Percentiles rank a stretch among this genome's conserved stretches.
Evolutionary conservation across 2,329 filamentous ascomycete species (phyloP).

Genomic region (Colletotrichum cordylinicola): DNA sequence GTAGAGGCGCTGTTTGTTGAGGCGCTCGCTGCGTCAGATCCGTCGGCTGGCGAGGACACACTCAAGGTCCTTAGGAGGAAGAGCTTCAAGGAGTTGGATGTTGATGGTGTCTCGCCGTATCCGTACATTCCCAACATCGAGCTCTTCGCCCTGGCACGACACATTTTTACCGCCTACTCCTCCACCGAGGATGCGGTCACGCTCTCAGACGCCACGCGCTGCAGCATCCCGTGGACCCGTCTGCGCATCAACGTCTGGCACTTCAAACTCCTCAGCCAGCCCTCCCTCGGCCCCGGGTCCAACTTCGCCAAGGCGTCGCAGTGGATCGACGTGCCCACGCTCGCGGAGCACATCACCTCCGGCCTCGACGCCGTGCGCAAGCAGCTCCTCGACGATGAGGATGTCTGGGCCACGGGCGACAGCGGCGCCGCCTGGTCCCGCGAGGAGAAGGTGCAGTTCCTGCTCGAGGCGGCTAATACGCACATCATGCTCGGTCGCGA

Average conservation of each 20-base stretch:
- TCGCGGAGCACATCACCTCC: conserved; percentile 56
- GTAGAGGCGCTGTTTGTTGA: conserved; percentile 46
- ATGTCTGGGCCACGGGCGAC: conserved; percentile 40
- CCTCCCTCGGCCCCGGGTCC: conserved; percentile 58
- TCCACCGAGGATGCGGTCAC: conserved; percentile 29
- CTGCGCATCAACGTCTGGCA: conserved; percentile 77
- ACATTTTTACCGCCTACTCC: conserved; percentile 44
- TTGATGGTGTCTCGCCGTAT: conserved; percentile 89
- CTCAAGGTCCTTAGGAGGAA: conserved; percentile 48
- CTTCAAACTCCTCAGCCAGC: conserved; percentile 65
- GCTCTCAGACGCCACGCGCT: conserved; percentile 40
- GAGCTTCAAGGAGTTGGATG: conserved; percentile 59
- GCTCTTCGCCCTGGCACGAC: conserved; percentile 76
- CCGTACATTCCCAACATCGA: conserved; percentile 83
- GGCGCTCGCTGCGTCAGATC: conserved; percentile 24
- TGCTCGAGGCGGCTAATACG: conserved; percentile 83
- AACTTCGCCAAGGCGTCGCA: conserved; percentile 62
- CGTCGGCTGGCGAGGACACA: conserved; percentile 19
- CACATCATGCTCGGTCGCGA: conserved; percentile 87
- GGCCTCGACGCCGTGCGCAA: conserved; percentile 47
- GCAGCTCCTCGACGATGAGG: conserved; percentile 35
- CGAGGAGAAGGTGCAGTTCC: conserved; percentile 69
- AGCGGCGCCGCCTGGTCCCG: conserved; percentile 39
- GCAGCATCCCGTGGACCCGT: conserved; percentile 63
- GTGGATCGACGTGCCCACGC: conserved; percentile 63